Evolutionary conservation across 805 yeast species (phyloP), one percentile per base, ranked within the genome.

Genomic region (Millerozyma miso): DNA sequence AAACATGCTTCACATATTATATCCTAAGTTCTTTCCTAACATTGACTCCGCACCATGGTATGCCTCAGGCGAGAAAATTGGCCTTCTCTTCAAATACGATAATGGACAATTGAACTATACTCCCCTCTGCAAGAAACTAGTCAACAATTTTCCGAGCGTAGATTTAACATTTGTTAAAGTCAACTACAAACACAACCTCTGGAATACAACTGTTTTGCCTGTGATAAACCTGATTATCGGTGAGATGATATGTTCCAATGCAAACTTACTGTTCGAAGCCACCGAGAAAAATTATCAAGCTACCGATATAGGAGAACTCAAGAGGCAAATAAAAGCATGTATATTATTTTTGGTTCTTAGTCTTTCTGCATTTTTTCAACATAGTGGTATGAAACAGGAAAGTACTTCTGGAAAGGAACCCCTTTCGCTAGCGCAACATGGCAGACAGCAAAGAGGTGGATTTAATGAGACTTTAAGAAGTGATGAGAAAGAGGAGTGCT

Each of bases 11-110:
- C 75, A 71, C 42, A 69, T 71, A 23, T 53, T 69, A 14, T 71
- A 71, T 48, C 76, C 76, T 12, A 67, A 67, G 39, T 68, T 67
- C 51, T 70, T 63, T 39, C 73, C 73, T 34, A 69, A 69, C 38
- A 56, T 64, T 19, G 73, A 68, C 40, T 60, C 68, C 0, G 73
- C 68, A 44, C 69, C 68, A 39, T 71, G 74, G 73, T 35, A 47
- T 10, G 69, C 69, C 0, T 47, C 53, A 23, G 48, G 47, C 10
- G 46, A 54, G 20, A 45, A 55, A 6, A 19, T 55, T 8, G 45
- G 48, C 13, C 43, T 50, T 32, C 44, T 62, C 16, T 53, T 55
- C 26, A 37, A 8, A 34, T 16, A 10, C 41, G 47, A 37, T 32
- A 15, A 23, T 10, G 42, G 44, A 12, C 44, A 43, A 5, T 39